A percentile compares a stretch with the other conserved stretches of the same genome.
Conservation (phyloP, 2,329 filamentous ascomycete genomes). For the Colletotrichum sp. region DNA sequence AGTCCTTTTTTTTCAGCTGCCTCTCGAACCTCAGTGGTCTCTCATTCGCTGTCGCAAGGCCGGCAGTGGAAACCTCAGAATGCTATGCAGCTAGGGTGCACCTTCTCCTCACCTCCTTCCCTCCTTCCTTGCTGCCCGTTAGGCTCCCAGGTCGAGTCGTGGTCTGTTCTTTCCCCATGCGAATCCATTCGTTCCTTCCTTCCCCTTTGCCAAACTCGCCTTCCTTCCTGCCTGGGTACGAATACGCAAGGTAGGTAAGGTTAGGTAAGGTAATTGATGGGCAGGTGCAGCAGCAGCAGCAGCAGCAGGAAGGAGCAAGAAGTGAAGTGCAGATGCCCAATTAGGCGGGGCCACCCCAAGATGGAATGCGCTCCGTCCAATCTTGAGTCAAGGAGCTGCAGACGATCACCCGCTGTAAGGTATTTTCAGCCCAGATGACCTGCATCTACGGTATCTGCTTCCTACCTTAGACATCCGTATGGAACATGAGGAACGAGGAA, state of each 20-base stretch:
- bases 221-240: neutral
- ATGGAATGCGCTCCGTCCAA: neutral
- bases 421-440: neutral
- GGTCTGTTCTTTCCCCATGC: neutral
- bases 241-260: too few relatives aligned
- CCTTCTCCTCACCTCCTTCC: neutral
- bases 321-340: neutral
- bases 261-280: too few relatives aligned
- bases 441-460: neutral
- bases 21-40: neutral
- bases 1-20: constrained; percentile 4
- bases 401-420: neutral
- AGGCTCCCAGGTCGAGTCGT: neutral
- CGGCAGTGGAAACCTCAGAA: neutral
- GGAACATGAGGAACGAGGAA: neutral
- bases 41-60: neutral
- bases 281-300: neutral
- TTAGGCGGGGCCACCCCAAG: neutral
- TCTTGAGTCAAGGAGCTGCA: neutral
- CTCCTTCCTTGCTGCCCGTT: neutral
- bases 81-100: neutral
- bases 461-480: neutral
- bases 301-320: neutral
- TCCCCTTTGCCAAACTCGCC: neutral
- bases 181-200: neutral